phyloP scores from a whole-genome alignment of 495 filamentous ascomycete species.

The Staphylotrichum longicolle region DNA sequence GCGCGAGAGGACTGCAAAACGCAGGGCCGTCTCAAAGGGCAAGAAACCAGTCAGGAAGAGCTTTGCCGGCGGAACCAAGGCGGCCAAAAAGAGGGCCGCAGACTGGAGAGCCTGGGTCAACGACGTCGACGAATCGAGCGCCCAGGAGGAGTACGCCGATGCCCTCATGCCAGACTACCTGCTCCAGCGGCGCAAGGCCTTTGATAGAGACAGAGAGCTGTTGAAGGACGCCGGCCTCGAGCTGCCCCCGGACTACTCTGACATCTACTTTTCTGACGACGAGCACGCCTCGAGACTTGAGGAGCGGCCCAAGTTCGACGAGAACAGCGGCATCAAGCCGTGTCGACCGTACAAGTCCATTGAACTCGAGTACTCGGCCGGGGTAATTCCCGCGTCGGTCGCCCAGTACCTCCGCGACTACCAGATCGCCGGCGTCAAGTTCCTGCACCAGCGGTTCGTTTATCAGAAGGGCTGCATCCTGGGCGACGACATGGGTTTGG shows the following conservation, averaged over 20 bases:
- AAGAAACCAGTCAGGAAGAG: constrained; percentile 16
- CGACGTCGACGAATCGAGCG: constrained; percentile 24
- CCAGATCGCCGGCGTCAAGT: constrained; percentile 80
- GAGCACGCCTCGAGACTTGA: constrained; percentile 60
- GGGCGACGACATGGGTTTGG: constrained; percentile 95
- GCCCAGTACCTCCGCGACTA: constrained; percentile 92
- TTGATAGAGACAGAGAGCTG: constrained; percentile 56
- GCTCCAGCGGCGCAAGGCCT: constrained; percentile 52
- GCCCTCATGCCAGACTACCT: constrained; percentile 48
- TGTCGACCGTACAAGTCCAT: constrained; percentile 72
- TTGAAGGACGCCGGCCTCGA: constrained; percentile 67
- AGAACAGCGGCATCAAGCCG: constrained; percentile 52
- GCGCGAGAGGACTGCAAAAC: constrained; percentile 24
- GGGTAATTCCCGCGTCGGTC: constrained; percentile 83
- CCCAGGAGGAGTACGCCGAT: constrained; percentile 31
- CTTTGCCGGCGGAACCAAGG: not conserved
- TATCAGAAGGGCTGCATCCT: constrained; percentile 90
- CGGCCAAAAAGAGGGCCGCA: constrained; percentile 16
- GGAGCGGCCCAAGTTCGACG: constrained; percentile 68
- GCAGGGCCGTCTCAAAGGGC: constrained; percentile 24
- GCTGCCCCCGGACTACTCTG: constrained; percentile 76
- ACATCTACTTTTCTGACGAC: constrained; percentile 85
- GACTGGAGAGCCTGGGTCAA: constrained; percentile 11
- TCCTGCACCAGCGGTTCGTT: constrained; percentile 86
- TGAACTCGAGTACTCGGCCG: constrained; percentile 68